Evolutionary conservation across 2,329 filamentous ascomycete genomes (phyloP), one percentile per base, ranked within the genome.

Genomic region (Didymella pinodella): DNA sequence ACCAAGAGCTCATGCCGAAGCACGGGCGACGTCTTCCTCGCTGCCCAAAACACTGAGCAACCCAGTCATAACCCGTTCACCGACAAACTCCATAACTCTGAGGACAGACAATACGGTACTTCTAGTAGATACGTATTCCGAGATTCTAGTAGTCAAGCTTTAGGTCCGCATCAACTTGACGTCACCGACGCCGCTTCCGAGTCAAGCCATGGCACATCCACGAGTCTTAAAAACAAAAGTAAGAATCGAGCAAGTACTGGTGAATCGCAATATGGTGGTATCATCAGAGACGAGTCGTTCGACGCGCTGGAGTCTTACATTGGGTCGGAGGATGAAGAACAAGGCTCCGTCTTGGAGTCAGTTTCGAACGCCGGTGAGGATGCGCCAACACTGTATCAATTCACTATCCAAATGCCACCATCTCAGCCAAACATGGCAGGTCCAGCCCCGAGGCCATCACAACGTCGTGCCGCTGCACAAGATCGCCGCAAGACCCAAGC

Each of bases 291-390:
- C 16, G 45, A 51, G 11, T 41, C 54, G 4, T 61, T 61, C 7
- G 40, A 54, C 8, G 49, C 38, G 2, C 46, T 61, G 4, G 48
- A 50, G 25, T 57, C 58, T 11, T 53, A 61, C 7, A 14, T 36
- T 16, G 51, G 41, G 20, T 29, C 53, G 5, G 53, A 53, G 12
- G 48, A 40, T n/a, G 57, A 54, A 25, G 56, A 61, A 2, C 40
- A 58, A 4, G 2, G 29, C 20, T 64, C 62, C 14, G 4, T 59
- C 8, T 49, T 54, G 5, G 59, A 62, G 14, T 51, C 59, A n/a
- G 47, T 28, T 10, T 57, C 53, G 6, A 40, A 22, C 22, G 31
- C n/a, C 7, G 54, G 48, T 41, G 26, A 46, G 3, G 31, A 49
- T 2, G 16, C 4, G 20, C 22, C 20, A 16, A 51, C 46, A 2